Percentiles rank a stretch among this genome's conserved stretches.
Conservation (phyloP, 257 asterid species). For the Jacaranda copaia region DNA sequence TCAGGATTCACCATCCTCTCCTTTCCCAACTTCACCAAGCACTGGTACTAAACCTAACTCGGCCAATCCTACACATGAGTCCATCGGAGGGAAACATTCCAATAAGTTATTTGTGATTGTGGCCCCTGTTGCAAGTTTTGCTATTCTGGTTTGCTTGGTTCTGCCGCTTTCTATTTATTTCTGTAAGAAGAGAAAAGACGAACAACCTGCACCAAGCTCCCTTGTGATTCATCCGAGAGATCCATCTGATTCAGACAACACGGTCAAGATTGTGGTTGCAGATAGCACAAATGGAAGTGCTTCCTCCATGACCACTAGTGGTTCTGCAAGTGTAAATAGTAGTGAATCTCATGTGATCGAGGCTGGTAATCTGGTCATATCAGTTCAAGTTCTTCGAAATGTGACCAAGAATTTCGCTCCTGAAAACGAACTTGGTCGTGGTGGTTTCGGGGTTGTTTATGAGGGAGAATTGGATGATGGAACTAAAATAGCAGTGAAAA, state of each 20-base stretch:
- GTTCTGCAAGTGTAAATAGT: slow-evolving; percentile 66
- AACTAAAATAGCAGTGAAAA: slow-evolving; percentile 83
- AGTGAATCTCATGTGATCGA: slow-evolving; percentile 66
- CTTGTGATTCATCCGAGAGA: slow-evolving; percentile 80
- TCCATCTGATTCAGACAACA: slow-evolving; percentile 59
- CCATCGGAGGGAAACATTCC: slow-evolving; percentile 43
- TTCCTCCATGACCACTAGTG: slow-evolving; percentile 55
- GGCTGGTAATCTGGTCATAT: slow-evolving; percentile 76
- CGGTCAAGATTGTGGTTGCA: slow-evolving; percentile 69
- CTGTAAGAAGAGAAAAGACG: slow-evolving; percentile 54
- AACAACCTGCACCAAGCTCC: slow-evolving; percentile 50
- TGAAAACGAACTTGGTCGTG: slow-evolving; percentile 89
- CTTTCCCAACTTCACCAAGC: slow-evolving; percentile 35
- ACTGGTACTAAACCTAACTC: slow-evolving; percentile 32
- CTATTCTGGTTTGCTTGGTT: slow-evolving; percentile 51
- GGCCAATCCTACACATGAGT: slow-evolving; percentile 21
- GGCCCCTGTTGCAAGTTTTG: slow-evolving; percentile 62
- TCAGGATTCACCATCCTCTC: slow-evolving; percentile 38
- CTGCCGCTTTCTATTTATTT: slow-evolving; percentile 59
- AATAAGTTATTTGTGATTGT: slow-evolving; percentile 52
- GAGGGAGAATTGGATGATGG: slow-evolving; percentile 89
- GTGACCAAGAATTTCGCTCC: slow-evolving; percentile 84
- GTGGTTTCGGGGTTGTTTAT: slow-evolving; percentile 92
- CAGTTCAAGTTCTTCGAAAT: slow-evolving; percentile 82
- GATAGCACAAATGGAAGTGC: slow-evolving; percentile 49